A percentile compares a stretch with the other conserved stretches of the same genome.
Evolutionary conservation across 78 protist species (phyloP).

Genomic region (Andalucia godoyi): DNA sequence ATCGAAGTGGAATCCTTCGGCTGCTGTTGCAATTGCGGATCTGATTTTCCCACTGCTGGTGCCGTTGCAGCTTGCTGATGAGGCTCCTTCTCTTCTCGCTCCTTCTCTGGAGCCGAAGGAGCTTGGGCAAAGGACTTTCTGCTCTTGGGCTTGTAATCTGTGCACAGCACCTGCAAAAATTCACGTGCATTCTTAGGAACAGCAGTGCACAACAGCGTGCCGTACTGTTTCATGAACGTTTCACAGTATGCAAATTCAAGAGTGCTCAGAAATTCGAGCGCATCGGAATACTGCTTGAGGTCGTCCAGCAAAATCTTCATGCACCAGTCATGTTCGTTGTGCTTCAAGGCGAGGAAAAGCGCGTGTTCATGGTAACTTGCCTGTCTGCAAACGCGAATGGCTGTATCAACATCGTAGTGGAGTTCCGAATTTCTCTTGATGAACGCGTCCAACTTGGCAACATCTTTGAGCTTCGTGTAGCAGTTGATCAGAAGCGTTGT

Average conservation of each 20-base stretch:
- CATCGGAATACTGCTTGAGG: constrained; percentile 21
- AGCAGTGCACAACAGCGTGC: constrained; percentile 47
- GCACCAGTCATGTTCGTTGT: constrained; percentile 61
- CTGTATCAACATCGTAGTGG: constrained; percentile 75
- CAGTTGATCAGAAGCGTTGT: constrained; percentile 87
- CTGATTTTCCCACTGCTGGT: no score
- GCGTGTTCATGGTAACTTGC: constrained; percentile 72
- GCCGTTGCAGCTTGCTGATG: no score
- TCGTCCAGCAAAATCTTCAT: constrained; percentile 69
- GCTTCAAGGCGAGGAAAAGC: constrained; percentile 40
- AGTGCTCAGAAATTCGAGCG: constrained; percentile 48
- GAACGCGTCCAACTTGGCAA: constrained; percentile 56
- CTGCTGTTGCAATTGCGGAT: no score
- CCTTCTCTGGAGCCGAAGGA: no score
- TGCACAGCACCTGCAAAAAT: constrained; percentile 56
- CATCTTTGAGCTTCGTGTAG: constrained; percentile 86
- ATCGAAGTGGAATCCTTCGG: no score
- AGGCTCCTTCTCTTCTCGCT: no score
- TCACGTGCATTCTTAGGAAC: constrained; percentile 53
- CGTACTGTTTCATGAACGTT: constrained; percentile 45
- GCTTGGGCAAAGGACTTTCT: no score
- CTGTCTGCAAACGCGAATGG: constrained; percentile 78
- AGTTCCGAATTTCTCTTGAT: constrained; percentile 38
- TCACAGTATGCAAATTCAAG: constrained; percentile 37
- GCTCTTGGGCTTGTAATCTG: constrained; percentile 43